These are phyloP conservation scores for Candida xyloterini DNA, from an alignment of 805 yeast genomes.

Conservation along the genomic window DNA sequence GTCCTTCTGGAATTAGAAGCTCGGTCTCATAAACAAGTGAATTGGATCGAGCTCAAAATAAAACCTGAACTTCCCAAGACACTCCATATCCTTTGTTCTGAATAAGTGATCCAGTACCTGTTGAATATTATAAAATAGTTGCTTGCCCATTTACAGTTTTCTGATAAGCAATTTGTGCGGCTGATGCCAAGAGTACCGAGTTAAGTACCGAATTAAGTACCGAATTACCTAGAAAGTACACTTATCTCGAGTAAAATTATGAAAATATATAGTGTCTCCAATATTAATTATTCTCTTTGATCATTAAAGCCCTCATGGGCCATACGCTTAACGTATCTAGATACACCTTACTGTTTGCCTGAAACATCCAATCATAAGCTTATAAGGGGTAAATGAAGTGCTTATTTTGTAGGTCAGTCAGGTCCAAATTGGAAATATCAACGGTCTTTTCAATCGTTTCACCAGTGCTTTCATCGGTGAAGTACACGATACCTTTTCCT, in stretches of 20 bases:
- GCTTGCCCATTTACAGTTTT: slow-evolving; percentile 27
- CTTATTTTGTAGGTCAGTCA: slow-evolving; percentile 53
- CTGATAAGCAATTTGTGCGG: slow-evolving; percentile 8
- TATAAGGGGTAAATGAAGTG: slow-evolving; percentile 49
- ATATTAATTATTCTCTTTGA: no score
- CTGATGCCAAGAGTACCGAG: no score
- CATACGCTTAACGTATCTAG: no score
- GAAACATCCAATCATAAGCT: not conserved
- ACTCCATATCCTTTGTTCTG: slow-evolving; percentile 52
- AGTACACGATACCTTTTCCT: slow-evolving; percentile 3
- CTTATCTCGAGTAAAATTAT: no score
- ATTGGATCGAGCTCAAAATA: slow-evolving; percentile 54
- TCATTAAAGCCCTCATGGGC: no score
- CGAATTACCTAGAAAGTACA: no score
- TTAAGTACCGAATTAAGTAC: no score
- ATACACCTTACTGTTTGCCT: no score
- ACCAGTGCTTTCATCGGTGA: slow-evolving; percentile 14
- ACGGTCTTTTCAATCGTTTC: slow-evolving; percentile 29
- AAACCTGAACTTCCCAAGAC: slow-evolving; percentile 45
- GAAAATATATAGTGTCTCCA: no score
- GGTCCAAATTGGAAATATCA: slow-evolving; percentile 44
- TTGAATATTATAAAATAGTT: slow-evolving; percentile 27
- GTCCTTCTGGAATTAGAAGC: no score
- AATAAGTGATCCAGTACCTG: slow-evolving; percentile 52
- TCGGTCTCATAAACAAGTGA: slow-evolving; percentile 48